Conservation (phyloP, 2,329 filamentous ascomycete genomes). For the Apiospora koreana region DNA sequence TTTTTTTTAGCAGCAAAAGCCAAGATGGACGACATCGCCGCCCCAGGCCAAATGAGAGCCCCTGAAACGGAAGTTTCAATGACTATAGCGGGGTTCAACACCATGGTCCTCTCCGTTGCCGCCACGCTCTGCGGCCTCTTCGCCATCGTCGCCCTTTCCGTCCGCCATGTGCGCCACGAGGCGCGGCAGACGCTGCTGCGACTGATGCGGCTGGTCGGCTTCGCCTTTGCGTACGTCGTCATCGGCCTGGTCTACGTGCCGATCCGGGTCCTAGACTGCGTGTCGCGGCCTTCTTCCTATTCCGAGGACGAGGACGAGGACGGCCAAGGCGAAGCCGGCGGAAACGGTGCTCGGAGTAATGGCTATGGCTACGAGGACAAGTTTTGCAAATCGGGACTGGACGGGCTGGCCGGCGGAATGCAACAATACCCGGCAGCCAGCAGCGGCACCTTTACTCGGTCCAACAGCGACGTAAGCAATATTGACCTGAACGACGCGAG, state of each 20-base stretch:
- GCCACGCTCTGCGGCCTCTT: conserved; percentile 10
- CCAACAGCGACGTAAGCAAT: conserved; percentile 12
- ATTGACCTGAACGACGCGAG: neutral
- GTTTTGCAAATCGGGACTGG: neutral
- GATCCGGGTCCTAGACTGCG: conserved; percentile 7
- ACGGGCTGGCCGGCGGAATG: neutral
- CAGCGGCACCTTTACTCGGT: neutral
- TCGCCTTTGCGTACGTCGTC: conserved; percentile 17
- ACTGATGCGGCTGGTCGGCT: conserved; percentile 18
- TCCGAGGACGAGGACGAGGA: neutral
- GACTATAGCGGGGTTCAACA: conserved; percentile 10
- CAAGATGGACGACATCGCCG: neutral
- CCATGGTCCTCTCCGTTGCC: conserved; percentile 17
- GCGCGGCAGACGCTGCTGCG: conserved; percentile 12
- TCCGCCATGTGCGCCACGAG: neutral
- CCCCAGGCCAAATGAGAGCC: neutral
- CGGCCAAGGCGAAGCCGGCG: neutral
- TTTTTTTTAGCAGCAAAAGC: neutral
- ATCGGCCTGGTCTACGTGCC: conserved; percentile 19
- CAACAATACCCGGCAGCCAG: neutral
- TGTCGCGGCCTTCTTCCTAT: neutral
- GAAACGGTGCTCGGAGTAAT: no score
- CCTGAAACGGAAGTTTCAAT: neutral
- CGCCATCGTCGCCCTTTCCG: neutral
- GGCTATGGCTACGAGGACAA: neutral